These are phyloP conservation scores for Capillidium heterosporum DNA, from an alignment of 371 early-diverging fungal genomes.

Conservation along the genomic window DNA sequence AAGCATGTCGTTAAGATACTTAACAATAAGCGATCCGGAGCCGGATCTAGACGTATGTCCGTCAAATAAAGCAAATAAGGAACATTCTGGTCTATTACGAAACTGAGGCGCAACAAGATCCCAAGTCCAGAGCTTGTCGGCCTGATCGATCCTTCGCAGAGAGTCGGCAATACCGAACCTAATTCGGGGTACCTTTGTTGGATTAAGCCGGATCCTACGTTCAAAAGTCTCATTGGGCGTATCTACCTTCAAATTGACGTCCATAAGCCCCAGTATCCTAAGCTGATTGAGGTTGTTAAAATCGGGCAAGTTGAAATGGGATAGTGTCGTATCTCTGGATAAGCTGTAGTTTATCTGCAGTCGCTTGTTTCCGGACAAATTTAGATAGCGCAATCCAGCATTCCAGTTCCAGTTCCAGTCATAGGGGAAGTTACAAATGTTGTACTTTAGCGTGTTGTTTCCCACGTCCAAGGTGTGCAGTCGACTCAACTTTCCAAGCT, in stretches of 20 bases:
- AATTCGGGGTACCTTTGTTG: constrained; percentile 58
- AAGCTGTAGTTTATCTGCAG: constrained; percentile 63
- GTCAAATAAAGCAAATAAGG: constrained; percentile 76
- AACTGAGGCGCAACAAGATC: constrained; percentile 68
- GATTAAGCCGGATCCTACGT: constrained; percentile 76
- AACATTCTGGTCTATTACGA: constrained; percentile 62
- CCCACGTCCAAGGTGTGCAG: constrained; percentile 69
- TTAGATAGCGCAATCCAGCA: constrained; percentile 64
- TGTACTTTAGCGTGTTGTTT: constrained; percentile 73
- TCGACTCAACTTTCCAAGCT: constrained; percentile 61
- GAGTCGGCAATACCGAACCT: constrained; percentile 78
- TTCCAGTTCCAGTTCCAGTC: constrained; percentile 96
- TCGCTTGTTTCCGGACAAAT: constrained; percentile 78
- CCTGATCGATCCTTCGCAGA: constrained; percentile 34
- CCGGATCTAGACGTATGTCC: constrained; percentile 32
- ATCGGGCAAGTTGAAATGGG: constrained; percentile 38
- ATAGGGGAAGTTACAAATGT: constrained; percentile 86
- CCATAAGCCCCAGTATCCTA: constrained; percentile 73
- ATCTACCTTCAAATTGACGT: constrained; percentile 64
- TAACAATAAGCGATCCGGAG: constrained; percentile 35
- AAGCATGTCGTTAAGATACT: constrained; percentile 39
- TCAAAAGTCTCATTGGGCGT: constrained; percentile 64
- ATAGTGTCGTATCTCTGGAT: constrained; percentile 13
- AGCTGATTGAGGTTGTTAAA: constrained; percentile 56
- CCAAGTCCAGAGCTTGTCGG: constrained; percentile 34